Evolutionary conservation across 768 basidiomycete genomes (phyloP).

Genomic region (Suillus paluster): DNA sequence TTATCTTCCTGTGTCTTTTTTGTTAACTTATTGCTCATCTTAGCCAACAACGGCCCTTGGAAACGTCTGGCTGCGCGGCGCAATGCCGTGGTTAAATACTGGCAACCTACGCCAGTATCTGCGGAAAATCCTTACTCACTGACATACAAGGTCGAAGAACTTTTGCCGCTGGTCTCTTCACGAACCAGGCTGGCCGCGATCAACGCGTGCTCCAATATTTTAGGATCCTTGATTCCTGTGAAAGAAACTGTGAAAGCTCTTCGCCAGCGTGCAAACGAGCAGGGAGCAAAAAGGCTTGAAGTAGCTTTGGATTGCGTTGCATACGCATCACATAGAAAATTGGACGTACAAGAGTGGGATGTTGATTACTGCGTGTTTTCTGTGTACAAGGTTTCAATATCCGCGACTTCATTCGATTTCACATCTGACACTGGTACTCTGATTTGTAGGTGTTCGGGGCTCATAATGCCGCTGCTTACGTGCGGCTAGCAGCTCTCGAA

Average conservation of each 20-base stretch:
- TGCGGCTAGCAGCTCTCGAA: constrained; percentile 50
- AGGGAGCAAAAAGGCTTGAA: constrained; percentile 64
- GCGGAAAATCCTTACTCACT: constrained; percentile 72
- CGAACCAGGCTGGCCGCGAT: constrained; percentile 77
- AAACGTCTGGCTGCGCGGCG: constrained; percentile 70
- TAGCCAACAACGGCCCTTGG: constrained; percentile 80
- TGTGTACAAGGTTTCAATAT: constrained; percentile 65
- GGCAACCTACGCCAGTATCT: constrained; percentile 54
- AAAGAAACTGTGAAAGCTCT: constrained; percentile 57
- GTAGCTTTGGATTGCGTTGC: constrained; percentile 79
- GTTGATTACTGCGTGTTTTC: constrained; percentile 75
- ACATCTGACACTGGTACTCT: not conserved
- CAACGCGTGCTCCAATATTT: constrained; percentile 75
- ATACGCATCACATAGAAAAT: constrained; percentile 71
- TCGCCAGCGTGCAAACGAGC: constrained; percentile 51
- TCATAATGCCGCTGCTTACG: constrained; percentile 70
- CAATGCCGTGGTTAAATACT: constrained; percentile 59
- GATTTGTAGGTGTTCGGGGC: constrained; percentile 68
- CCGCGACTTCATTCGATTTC: not conserved
- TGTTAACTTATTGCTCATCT: not conserved
- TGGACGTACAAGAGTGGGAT: constrained; percentile 80
- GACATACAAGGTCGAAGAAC: constrained; percentile 52
- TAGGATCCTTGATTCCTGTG: constrained; percentile 68
- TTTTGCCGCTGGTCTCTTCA: constrained; percentile 63
- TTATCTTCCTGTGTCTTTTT: not conserved